phyloP scores from a whole-genome alignment of 2,329 filamentous ascomycete genomes.

The Golovinomyces cichoracearum region DNA sequence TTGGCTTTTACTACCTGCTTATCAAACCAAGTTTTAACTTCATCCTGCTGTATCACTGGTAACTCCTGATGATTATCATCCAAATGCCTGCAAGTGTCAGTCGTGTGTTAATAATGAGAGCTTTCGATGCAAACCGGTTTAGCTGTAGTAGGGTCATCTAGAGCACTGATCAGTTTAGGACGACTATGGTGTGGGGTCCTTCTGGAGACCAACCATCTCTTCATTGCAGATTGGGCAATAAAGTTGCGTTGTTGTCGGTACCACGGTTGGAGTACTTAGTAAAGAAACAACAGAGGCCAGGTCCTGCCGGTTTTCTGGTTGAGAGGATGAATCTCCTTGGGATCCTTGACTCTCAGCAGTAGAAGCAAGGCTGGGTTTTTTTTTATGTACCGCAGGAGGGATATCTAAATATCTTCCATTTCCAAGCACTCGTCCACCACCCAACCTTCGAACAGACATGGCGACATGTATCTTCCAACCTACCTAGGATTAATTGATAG shows the following conservation, averaged over 20 bases:
- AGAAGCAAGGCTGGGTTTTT: conserved; percentile 21
- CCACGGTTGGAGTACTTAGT: conserved; percentile 24
- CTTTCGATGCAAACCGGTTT: conserved; percentile 32
- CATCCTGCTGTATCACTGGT: conserved; percentile 45
- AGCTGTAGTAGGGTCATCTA: conserved; percentile 79
- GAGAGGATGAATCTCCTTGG: conserved; percentile 22
- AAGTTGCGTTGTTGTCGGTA: conserved; percentile 37
- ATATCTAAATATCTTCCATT: conserved; percentile 56
- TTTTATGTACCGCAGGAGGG: conserved; percentile 19
- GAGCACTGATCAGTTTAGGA: neutral
- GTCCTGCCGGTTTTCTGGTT: conserved; percentile 50
- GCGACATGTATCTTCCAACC: neutral
- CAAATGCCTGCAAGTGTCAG: conserved; percentile 29
- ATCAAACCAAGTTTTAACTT: conserved; percentile 58
- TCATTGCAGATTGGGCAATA: conserved; percentile 96
- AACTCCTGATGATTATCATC: conserved; percentile 50
- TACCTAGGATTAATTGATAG: neutral
- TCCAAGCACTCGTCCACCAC: conserved; percentile 74
- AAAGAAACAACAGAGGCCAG: conserved; percentile 59
- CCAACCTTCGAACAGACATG: conserved; percentile 70
- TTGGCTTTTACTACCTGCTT: conserved; percentile 51
- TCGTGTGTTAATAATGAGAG: conserved; percentile 9
- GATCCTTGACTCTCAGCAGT: conserved; percentile 16
- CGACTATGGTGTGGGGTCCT: neutral
- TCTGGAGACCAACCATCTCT: conserved; percentile 47